Evolutionary conservation across 2,329 filamentous ascomycete species (phyloP), one percentile per base, ranked within the genome.

Genomic region (Trichoderma citrinoviride): DNA sequence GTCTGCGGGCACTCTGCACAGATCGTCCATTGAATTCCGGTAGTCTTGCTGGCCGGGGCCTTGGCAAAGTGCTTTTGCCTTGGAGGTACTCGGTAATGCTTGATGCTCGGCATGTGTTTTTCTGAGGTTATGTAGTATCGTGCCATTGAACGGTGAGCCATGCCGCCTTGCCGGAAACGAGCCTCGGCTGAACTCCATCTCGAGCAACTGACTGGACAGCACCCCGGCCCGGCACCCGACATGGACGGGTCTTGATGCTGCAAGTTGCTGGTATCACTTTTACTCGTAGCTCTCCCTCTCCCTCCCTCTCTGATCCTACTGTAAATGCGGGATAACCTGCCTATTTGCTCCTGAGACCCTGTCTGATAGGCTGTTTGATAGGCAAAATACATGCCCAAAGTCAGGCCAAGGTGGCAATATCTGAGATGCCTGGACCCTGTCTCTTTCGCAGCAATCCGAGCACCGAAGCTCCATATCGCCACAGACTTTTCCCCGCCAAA

Each of bases 401-500:
- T 37, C 33, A 37, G 33, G 33, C 33, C 33, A 37, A 37, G 29
- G 56, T 60, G 56, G 56, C 56, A 41, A 60, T 12, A 41, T 19
- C 49, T 19, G 8, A 50, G 21, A 44, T 50, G 23, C 8, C 56
- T n/a, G 25, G 17, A 19, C 44, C 44, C 12, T 49, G 56, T n/a
- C 56, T 14, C 10, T 37, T 37, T 37, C 33, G 33, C 37, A 40
- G 19, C 49, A 33, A 60, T 29, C 23, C 25, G 41, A 47, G 8
- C 21, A 46, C 8, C 43, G 10, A 25, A 33, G n/a, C 46, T 61
- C 29, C 57, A 61, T 61, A 49, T 61, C n/a, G 57, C 57, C 57
- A 61, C 47, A 19, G 23, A n/a, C n/a, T n/a, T 14, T 41, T 52
- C 57, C 57, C 57, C 47, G 46, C 37, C 46, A 61, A 52, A 52